These are phyloP conservation scores for Rhodosorus marinus DNA, from an alignment of 23 red algal genomes.

Conservation along the genomic window DNA sequence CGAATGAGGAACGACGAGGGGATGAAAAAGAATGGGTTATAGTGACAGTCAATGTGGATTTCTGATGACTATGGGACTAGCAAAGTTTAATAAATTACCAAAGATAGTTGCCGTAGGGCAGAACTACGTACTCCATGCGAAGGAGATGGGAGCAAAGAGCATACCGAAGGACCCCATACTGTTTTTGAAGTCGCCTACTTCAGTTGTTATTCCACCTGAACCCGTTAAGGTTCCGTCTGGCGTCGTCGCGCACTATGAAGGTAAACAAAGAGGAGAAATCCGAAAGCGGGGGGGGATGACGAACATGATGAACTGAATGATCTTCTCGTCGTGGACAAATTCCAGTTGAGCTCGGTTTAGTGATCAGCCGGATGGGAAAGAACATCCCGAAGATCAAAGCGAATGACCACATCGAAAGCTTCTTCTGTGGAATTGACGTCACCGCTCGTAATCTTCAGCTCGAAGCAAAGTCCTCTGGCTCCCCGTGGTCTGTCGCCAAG, in stretches of 20 bases:
- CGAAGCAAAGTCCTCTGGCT: slow-evolving; percentile 44
- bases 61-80: no score
- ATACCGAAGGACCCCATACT: neutral
- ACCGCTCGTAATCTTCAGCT: slow-evolving; percentile 60
- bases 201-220: neutral
- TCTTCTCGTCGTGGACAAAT: no score
- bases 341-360: slow-evolving; percentile 61
- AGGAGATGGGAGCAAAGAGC: neutral
- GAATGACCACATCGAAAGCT: slow-evolving; percentile 20
- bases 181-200: neutral
- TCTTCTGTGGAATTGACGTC: slow-evolving; percentile 50
- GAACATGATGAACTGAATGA: no score
- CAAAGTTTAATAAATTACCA: no score
- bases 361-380: slow-evolving; percentile 29
- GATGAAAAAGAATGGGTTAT: no score
- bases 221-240: neutral
- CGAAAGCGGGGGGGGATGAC: no score
- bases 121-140: neutral
- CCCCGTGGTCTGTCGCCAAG: slow-evolving; percentile 59
- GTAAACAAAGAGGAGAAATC: no score
- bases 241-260: neutral
- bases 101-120: neutral
- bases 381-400: slow-evolving; percentile 16
- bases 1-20: no score
- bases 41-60: no score